Conservation (phyloP, 257 asterid genomes). For the Jasminum sambac region DNA sequence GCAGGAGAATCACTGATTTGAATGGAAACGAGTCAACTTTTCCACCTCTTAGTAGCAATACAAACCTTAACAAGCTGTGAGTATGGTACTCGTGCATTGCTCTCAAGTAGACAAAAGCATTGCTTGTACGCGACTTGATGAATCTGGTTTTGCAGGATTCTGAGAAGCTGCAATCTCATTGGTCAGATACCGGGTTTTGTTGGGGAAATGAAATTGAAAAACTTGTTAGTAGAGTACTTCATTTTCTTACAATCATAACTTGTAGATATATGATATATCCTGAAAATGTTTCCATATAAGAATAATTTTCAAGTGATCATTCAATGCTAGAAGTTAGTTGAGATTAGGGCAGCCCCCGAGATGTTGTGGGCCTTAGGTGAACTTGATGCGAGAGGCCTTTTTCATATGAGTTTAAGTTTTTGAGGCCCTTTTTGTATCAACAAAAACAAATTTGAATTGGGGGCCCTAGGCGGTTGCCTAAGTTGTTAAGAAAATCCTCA, state of each 20-base stretch:
- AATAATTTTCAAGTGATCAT: no score
- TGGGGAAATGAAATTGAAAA: conserved; percentile 34
- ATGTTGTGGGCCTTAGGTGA: no score
- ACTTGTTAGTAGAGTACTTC: conserved; percentile 51
- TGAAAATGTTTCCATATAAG: no score
- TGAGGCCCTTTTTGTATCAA: no score
- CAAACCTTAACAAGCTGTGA: conserved; percentile 49
- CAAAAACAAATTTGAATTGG: no score
- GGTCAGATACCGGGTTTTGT: conserved; percentile 54
- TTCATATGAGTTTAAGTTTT: no score
- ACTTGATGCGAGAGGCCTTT: no score
- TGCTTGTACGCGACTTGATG: conserved; percentile 14
- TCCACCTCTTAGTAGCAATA: conserved; percentile 39
- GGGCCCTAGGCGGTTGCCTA: no score
- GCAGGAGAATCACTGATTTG: conserved; percentile 81
- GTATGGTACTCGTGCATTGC: conserved; percentile 20
- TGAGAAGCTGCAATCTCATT: conserved; percentile 66
- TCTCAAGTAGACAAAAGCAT: neutral
- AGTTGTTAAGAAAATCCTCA: no score
- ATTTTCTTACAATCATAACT: neutral
- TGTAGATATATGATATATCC: no score
- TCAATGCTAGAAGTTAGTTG: no score
- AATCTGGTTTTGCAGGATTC: conserved; percentile 43
- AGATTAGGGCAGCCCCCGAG: no score
- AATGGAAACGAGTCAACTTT: conserved; percentile 52